Evolutionary conservation across 371 early-diverging fungal genomes (phyloP).

Genomic region (Mucor indicus): DNA sequence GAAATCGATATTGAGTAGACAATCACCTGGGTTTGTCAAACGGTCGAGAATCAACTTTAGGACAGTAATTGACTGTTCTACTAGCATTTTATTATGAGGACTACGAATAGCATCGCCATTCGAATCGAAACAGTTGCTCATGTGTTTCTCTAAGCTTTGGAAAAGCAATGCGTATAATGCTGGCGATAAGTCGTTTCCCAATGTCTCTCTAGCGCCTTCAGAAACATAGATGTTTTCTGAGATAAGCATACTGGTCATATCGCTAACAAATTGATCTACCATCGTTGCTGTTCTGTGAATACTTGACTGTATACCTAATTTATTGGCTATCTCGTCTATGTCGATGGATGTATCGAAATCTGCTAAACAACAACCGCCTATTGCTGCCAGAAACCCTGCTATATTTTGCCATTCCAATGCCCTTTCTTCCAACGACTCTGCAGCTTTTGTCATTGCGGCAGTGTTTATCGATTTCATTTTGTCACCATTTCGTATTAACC

Average conservation of each 20-base stretch:
- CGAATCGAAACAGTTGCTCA: constrained; percentile 67
- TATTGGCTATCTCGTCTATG: no score
- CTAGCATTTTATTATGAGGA: constrained; percentile 78
- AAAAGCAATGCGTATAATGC: constrained; percentile 79
- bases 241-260: constrained; percentile 78
- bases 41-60: constrained; percentile 82
- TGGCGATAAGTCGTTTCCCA: constrained; percentile 79
- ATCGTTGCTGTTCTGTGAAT: constrained; percentile 16
- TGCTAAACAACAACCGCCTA: constrained; percentile 61
- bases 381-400: constrained; percentile 68
- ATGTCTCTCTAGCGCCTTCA: constrained; percentile 81
- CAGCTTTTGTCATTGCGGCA: no score
- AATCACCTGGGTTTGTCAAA: constrained; percentile 64
- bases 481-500: constrained; percentile 9
- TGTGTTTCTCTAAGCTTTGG: constrained; percentile 65
- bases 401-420: constrained; percentile 65
- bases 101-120: constrained; percentile 70
- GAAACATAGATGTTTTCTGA: constrained; percentile 83
- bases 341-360: no score
- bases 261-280: constrained; percentile 76
- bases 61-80: constrained; percentile 82
- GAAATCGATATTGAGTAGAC: constrained; percentile 78
- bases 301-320: background rate
- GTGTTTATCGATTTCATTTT: no score
- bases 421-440: constrained; percentile 44